Evolutionary conservation across 2,329 filamentous ascomycete species (phyloP).

Genomic region (Eutypa lata): DNA sequence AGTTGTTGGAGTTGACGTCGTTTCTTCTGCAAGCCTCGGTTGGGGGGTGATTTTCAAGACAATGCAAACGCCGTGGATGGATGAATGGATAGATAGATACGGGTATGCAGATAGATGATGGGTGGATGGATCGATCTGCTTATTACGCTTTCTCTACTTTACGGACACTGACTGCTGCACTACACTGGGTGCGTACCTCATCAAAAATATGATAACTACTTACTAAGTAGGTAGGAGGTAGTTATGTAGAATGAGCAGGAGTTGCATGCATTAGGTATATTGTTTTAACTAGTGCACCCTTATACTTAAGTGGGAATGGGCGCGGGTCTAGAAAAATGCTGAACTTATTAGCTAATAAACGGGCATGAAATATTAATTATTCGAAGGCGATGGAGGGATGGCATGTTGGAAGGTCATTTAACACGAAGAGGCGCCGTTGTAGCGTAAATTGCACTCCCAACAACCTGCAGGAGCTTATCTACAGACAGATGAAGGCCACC

Average conservation of each 20-base stretch:
- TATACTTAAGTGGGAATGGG: neutral
- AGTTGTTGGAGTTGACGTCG: neutral
- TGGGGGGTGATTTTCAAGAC: slow-evolving; percentile 3
- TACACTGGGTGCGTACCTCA: too few species aligned
- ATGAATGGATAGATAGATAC: too few species aligned
- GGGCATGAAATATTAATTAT: neutral
- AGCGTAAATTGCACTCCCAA: too few species aligned
- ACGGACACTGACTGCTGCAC: too few species aligned
- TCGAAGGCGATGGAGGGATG: neutral
- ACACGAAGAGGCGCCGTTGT: too few species aligned
- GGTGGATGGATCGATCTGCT: too few species aligned
- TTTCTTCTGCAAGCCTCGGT: slow-evolving; percentile 14
- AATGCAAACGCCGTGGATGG: neutral
- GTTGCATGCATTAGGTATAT: neutral
- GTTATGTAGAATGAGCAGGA: neutral
- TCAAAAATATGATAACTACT: neutral
- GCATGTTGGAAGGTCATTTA: neutral
- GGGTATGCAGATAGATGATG: too few species aligned
- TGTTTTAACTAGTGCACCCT: neutral
- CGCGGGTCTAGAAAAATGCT: neutral
- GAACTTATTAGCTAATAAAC: neutral
- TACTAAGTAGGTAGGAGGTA: neutral
- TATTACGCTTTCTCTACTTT: neutral
- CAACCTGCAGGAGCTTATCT: too few species aligned
- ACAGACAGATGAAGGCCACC: too few species aligned